Conservation (phyloP, 352 stramenopile genomes). For the Phytophthora vignae region DNA sequence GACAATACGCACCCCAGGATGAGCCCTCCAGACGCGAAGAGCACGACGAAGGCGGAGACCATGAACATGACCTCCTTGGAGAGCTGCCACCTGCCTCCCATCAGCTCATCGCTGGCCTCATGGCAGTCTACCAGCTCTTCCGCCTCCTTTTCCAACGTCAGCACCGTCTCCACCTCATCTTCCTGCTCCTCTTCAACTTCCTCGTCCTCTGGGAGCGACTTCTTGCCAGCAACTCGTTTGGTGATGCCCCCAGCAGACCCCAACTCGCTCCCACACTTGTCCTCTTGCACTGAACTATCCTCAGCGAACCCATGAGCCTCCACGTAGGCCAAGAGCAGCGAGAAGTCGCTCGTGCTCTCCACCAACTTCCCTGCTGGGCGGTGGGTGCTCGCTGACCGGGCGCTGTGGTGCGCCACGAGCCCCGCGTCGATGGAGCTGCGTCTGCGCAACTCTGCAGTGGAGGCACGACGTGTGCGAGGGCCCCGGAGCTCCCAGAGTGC, state of each 20-base stretch:
- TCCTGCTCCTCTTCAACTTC: slow-evolving; percentile 26
- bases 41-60: slow-evolving; percentile 62
- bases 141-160: slow-evolving; percentile 18
- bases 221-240: not conserved
- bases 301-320: not conserved
- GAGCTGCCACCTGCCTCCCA: slow-evolving; percentile 28
- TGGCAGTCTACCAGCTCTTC: slow-evolving; percentile 8
- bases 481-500: slow-evolving; percentile 14
- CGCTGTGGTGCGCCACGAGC: slow-evolving; percentile 6
- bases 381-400: slow-evolving; percentile 20
- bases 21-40: slow-evolving; percentile 72
- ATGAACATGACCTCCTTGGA: slow-evolving; percentile 75
- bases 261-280: not conserved
- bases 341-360: slow-evolving; percentile 37
- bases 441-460: slow-evolving; percentile 21
- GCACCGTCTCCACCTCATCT: slow-evolving; percentile 10
- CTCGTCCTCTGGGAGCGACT: slow-evolving; percentile 19
- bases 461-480: slow-evolving; percentile 21
- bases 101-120: not conserved
- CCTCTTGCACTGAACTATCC: not conserved
- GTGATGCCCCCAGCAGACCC: not conserved
- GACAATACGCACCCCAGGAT: slow-evolving; percentile 56
- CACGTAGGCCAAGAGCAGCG: slow-evolving; percentile 27
- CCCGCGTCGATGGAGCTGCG: slow-evolving; percentile 22
- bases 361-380: slow-evolving; percentile 21